A percentile compares a stretch with the other conserved stretches of the same genome.
These are phyloP conservation scores for Lentinula sp. DNA, from an alignment of 768 basidiomycete genomes.

Conservation along the genomic window DNA sequence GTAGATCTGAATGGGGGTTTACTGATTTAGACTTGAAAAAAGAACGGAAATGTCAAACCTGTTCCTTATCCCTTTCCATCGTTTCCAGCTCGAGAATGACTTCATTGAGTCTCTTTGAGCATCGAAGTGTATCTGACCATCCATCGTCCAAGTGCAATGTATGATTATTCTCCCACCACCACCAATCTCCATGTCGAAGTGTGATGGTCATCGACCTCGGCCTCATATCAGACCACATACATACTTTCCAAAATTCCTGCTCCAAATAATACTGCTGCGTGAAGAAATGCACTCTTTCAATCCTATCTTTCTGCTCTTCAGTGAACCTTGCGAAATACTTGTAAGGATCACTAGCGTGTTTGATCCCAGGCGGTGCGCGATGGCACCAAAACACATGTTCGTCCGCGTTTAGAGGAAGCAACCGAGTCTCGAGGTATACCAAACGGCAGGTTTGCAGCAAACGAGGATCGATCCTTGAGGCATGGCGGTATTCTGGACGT, in stretches of 20 bases:
- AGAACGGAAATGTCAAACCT: slow-evolving; percentile 2
- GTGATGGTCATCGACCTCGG: slow-evolving; percentile 11
- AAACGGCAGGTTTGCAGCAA: slow-evolving; percentile 16
- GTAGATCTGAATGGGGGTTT: not conserved
- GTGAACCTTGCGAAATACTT: slow-evolving; percentile 13
- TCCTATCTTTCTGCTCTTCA: slow-evolving; percentile 11
- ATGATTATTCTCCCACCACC: slow-evolving; percentile 16
- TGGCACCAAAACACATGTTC: slow-evolving; percentile 18
- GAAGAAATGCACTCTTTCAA: slow-evolving; percentile 14
- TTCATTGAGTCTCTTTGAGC: slow-evolving; percentile 10
- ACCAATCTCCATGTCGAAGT: slow-evolving; percentile 18
- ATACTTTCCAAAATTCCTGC: not conserved
- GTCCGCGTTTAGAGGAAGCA: slow-evolving; percentile 11
- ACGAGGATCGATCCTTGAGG: slow-evolving; percentile 10
- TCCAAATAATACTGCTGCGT: slow-evolving; percentile 17
- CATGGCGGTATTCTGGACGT: slow-evolving; percentile 14
- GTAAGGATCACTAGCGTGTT: not conserved
- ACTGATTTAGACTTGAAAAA: not conserved
- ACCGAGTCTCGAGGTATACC: slow-evolving; percentile 17
- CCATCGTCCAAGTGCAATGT: slow-evolving; percentile 8
- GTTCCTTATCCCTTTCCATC: slow-evolving; percentile 16
- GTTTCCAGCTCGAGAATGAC: slow-evolving; percentile 18
- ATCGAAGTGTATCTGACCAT: slow-evolving; percentile 11
- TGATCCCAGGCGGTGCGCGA: slow-evolving; percentile 1
- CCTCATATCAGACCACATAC: not conserved